These are phyloP conservation scores for Pseudogymnoascus sp. DNA, from an alignment of 2,329 filamentous ascomycete genomes.

Conservation along the genomic window DNA sequence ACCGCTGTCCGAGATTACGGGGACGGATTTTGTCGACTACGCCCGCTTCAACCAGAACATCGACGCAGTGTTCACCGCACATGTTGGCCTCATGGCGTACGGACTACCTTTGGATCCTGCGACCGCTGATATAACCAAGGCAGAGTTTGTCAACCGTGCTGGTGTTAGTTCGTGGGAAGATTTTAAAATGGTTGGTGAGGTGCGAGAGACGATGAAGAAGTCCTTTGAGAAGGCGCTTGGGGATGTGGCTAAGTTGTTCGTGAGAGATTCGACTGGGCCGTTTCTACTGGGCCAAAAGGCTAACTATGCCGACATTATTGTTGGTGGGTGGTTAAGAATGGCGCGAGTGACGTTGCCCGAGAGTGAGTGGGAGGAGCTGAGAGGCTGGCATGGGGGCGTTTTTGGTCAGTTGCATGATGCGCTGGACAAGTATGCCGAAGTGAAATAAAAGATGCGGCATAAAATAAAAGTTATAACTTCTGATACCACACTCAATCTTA, in stretches of 20 bases:
- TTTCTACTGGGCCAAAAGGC: constrained; percentile 19
- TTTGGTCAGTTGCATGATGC: constrained; percentile 13
- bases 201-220: constrained; percentile 23
- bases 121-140: constrained; percentile 34
- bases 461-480: background rate
- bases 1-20: constrained; percentile 31
- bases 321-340: constrained; percentile 35
- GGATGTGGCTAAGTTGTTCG: constrained; percentile 28
- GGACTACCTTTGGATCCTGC: constrained; percentile 44
- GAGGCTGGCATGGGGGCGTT: constrained; percentile 12
- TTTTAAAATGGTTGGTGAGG: constrained; percentile 21
- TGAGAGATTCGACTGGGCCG: constrained; percentile 27
- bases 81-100: constrained; percentile 34
- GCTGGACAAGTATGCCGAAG: constrained; percentile 11
- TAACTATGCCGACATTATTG: constrained; percentile 36
- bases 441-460: background rate
- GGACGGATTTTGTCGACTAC: constrained; percentile 22
- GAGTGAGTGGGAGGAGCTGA: constrained; percentile 12
- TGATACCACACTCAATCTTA: background rate
- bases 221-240: constrained; percentile 20
- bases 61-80: constrained; percentile 45
- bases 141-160: constrained; percentile 41
- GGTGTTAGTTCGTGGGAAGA: constrained; percentile 39
- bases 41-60: constrained; percentile 45
- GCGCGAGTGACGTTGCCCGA: constrained; percentile 5